A percentile compares a stretch with the other conserved stretches of the same genome.
These are phyloP conservation scores for Arthroderma sp. DNA, from an alignment of 2,329 filamentous ascomycete genomes.

Conservation along the genomic window DNA sequence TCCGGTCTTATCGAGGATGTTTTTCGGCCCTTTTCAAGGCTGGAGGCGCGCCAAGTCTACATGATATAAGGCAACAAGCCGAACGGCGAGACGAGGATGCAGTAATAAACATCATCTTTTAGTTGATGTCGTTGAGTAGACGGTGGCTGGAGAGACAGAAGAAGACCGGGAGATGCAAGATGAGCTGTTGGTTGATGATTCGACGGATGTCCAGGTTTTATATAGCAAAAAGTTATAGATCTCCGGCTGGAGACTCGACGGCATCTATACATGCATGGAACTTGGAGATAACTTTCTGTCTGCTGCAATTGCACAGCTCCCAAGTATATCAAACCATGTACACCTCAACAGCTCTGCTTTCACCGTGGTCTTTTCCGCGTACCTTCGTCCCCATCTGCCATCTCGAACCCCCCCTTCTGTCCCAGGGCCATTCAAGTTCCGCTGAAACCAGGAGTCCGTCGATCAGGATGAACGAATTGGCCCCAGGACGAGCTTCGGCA, in stretches of 20 bases:
- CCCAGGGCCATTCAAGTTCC: background rate
- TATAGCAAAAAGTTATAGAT: background rate
- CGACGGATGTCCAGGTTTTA: too few species aligned
- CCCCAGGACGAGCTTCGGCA: background rate
- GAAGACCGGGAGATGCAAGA: too few species aligned
- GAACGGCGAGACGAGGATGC: too few species aligned
- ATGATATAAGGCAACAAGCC: too few species aligned
- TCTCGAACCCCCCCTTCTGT: background rate
- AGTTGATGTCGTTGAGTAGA: too few species aligned
- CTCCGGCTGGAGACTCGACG: background rate
- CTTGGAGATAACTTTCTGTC: background rate
- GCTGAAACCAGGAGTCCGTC: slow-evolving; percentile 1
- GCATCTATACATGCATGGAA: background rate
- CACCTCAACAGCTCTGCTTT: background rate
- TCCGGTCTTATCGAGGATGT: background rate
- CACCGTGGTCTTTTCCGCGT: background rate
- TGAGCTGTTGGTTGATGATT: too few species aligned
- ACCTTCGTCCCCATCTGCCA: background rate
- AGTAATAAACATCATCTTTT: too few species aligned
- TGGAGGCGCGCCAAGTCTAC: too few species aligned
- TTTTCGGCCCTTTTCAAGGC: background rate
- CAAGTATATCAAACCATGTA: too few species aligned
- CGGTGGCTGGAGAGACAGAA: too few species aligned
- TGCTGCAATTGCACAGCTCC: background rate
- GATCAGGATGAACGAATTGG: background rate